Conservation (phyloP, 345 rosid genomes). For the Populus pruinosa region DNA sequence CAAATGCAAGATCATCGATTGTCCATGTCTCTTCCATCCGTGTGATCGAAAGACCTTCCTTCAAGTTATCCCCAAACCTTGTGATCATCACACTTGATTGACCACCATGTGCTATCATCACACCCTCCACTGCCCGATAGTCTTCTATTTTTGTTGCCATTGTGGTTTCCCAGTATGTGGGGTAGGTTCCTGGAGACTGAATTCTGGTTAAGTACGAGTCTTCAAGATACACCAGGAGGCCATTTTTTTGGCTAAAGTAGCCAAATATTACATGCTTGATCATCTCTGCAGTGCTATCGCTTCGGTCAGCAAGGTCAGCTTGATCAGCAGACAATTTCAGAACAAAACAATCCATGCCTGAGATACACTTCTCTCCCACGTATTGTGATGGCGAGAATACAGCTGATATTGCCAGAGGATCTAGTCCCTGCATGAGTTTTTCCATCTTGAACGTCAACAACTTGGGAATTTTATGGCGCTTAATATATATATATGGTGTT, state of each 20-base stretch:
- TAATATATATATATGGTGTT: background rate
- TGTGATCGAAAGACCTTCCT: constrained; percentile 64
- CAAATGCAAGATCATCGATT: constrained; percentile 80
- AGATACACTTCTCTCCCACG: constrained; percentile 76
- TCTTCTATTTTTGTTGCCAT: constrained; percentile 74
- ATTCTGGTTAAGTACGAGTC: constrained; percentile 74
- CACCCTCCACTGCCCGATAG: constrained; percentile 62
- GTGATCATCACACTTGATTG: constrained; percentile 68
- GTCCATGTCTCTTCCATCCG: constrained; percentile 86
- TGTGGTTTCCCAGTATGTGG: constrained; percentile 93
- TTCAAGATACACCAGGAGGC: constrained; percentile 63
- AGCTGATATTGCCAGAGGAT: constrained; percentile 78
- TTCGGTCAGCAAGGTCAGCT: constrained; percentile 59
- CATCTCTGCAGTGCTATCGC: constrained; percentile 87
- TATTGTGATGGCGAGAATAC: constrained; percentile 75
- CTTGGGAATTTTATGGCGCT: background rate
- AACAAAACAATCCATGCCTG: constrained; percentile 68
- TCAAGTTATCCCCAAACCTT: constrained; percentile 74
- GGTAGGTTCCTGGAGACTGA: constrained; percentile 69
- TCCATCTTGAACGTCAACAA: constrained; percentile 8
- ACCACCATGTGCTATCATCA: constrained; percentile 87
- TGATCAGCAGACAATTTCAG: constrained; percentile 77
- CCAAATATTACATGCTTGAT: constrained; percentile 84
- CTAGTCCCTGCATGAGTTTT: constrained; percentile 63
- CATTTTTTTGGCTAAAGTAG: constrained; percentile 91